Conservation (phyloP, 441 rosid species). For the Erodium chrysanthum region DNA sequence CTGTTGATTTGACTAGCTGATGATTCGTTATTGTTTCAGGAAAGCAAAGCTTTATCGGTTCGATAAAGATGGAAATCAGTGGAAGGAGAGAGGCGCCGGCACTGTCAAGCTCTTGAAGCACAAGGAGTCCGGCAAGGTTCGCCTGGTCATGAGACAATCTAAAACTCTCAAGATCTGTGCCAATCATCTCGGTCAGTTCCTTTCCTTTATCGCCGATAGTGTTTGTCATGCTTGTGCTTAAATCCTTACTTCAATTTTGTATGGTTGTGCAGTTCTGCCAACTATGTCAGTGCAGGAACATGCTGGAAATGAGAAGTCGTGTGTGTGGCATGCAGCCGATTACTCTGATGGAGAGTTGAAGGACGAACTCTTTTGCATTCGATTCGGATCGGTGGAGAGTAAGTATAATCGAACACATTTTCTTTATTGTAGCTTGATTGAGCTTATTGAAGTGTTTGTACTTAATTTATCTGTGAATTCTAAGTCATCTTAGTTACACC, state of each 20-base stretch:
- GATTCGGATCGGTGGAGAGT: constrained; percentile 1
- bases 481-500: not conserved
- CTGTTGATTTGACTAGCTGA: too few relatives aligned
- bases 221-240: not conserved
- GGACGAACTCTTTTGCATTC: constrained; percentile 4
- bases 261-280: constrained; percentile 8
- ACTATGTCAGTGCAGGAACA: constrained; percentile 2
- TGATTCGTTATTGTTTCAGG: constrained; percentile 23
- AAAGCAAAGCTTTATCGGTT: constrained; percentile 72
- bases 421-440: not conserved
- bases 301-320: constrained; percentile 2
- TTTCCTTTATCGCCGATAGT: not conserved
- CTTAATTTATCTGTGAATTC: not conserved
- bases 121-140: constrained; percentile 49
- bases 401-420: not conserved
- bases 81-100: constrained; percentile 62
- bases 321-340: constrained; percentile 3
- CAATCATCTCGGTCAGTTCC: constrained; percentile 59
- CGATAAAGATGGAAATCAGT: constrained; percentile 68
- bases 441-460: not conserved
- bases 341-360: constrained; percentile 10
- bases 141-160: constrained; percentile 77
- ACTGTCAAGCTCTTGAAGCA: constrained; percentile 42
- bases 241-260: not conserved
- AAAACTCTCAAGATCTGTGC: constrained; percentile 92